phyloP scores from a whole-genome alignment of 352 stramenopile species.

The Elongisporangium prolatum region DNA sequence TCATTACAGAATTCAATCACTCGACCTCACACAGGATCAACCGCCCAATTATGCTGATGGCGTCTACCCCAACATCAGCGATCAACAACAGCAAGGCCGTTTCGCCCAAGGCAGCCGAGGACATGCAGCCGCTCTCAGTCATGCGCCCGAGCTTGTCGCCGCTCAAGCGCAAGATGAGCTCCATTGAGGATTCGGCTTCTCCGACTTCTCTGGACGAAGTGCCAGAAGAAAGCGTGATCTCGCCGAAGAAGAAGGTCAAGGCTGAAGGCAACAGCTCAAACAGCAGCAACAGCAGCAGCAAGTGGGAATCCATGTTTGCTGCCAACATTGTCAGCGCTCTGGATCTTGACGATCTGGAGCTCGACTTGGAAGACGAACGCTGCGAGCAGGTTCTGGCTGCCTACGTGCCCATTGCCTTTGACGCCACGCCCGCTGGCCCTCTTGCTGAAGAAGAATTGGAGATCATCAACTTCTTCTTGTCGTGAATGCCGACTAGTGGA shows the following conservation, averaged over 20 bases:
- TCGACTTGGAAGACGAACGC: conserved; percentile 1
- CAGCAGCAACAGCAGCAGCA: conserved; percentile 13
- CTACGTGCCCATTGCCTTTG: conserved; percentile 25
- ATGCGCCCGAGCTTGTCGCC: conserved; percentile 35
- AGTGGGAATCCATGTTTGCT: conserved; percentile 26
- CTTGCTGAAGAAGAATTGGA: conserved; percentile 32
- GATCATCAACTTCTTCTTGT: conserved; percentile 36
- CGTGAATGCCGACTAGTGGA: conserved; percentile 11
- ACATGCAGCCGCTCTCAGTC: conserved; percentile 16
- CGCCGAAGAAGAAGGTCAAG: conserved; percentile 41
- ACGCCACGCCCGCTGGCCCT: conserved; percentile 12
- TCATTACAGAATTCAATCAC: neutral
- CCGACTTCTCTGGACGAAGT: conserved; percentile 42
- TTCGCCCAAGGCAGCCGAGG: conserved; percentile 4
- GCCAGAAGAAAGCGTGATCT: conserved; percentile 28
- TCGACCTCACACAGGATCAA: neutral
- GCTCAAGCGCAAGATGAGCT: conserved; percentile 47
- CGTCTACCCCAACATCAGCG: conserved; percentile 9
- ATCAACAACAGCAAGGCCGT: conserved; percentile 14
- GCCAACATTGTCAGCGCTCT: conserved; percentile 18
- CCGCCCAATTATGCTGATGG: conserved; percentile 14
- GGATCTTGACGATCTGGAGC: conserved; percentile 11
- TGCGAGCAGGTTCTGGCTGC: conserved; percentile 7
- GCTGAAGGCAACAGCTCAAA: conserved; percentile 15
- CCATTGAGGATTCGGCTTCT: conserved; percentile 13